A percentile compares a stretch with the other conserved stretches of the same genome.
Evolutionary conservation across 2,329 filamentous ascomycete genomes (phyloP).

Genomic region (Hysterium pulicare): DNA sequence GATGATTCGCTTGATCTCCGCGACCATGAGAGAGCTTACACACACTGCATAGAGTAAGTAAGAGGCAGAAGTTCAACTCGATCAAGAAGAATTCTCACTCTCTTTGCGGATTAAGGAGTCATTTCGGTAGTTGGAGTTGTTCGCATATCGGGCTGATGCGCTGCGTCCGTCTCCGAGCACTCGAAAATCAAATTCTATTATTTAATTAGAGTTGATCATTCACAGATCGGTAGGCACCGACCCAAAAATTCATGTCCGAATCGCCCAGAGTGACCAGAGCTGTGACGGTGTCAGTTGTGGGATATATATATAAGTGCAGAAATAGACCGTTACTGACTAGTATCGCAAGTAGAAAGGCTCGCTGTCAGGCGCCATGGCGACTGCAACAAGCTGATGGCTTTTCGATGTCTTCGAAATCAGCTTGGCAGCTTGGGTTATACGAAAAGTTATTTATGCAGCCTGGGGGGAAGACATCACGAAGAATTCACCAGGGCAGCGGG

Average conservation of each 20-base stretch:
- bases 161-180: conserved; percentile 89
- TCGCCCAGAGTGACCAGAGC: conserved; percentile 93
- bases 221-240: conserved; percentile 40
- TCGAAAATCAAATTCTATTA: conserved; percentile 88
- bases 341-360: conserved; percentile 96
- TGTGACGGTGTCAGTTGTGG: conserved; percentile 48
- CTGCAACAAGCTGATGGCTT: conserved; percentile 3
- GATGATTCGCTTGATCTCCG: conserved; percentile 96
- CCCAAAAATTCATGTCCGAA: conserved; percentile 98
- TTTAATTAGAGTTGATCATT: conserved; percentile 10
- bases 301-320: not conserved
- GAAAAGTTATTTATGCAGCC: too few relatives aligned
- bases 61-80: not conserved
- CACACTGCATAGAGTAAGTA: conserved; percentile 65
- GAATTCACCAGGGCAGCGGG: too few relatives aligned
- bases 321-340: conserved; percentile 65
- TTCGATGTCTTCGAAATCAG: too few relatives aligned
- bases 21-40: conserved; percentile 83
- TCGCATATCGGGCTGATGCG: conserved; percentile 92
- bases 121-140: conserved; percentile 99
- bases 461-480: too few relatives aligned
- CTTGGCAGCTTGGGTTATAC: too few relatives aligned
- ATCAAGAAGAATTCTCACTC: conserved; percentile 59
- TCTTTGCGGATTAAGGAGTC: conserved; percentile 99
- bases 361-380: conserved; percentile 60